These are phyloP conservation scores for Daldinia loculata DNA, from an alignment of 495 filamentous ascomycete genomes.

Conservation along the genomic window DNA sequence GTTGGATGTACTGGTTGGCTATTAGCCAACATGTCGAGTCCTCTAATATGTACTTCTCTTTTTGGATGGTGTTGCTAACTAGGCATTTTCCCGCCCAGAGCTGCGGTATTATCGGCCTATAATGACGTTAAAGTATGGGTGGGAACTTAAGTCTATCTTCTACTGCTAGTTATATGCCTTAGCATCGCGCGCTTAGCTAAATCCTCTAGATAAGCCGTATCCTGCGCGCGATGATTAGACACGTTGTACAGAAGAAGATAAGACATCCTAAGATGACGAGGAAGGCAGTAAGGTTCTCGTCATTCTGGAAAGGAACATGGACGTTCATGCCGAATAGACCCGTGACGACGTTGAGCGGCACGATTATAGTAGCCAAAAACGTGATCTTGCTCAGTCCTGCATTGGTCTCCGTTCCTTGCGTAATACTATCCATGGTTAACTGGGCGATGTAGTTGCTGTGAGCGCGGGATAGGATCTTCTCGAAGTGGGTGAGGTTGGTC, in stretches of 20 bases:
- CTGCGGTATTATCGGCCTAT: not conserved
- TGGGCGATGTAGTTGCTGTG: constrained; percentile 97
- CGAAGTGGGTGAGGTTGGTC: constrained; percentile 91
- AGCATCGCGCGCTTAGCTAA: not conserved
- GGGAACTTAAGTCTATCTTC: not conserved
- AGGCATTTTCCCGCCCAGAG: not conserved
- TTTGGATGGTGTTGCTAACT: not conserved
- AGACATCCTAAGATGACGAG: constrained; percentile 81
- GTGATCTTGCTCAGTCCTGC: constrained; percentile 92
- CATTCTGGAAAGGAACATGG: constrained; percentile 71
- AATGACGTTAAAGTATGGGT: not conserved
- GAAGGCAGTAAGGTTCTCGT: constrained; percentile 71
- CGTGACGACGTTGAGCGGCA: constrained; percentile 95
- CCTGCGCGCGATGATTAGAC: constrained; percentile 50
- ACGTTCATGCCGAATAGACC: constrained; percentile 99
- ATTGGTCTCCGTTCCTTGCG: constrained; percentile 81
- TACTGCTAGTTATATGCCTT: not conserved
- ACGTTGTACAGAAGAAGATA: constrained; percentile 62
- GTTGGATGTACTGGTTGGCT: not conserved
- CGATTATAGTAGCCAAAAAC: constrained; percentile 90
- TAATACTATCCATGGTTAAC: constrained; percentile 87
- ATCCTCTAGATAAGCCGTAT: constrained; percentile 37
- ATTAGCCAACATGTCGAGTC: not conserved
- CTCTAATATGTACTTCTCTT: not conserved
- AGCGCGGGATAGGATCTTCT: constrained; percentile 95